Evolutionary conservation across 805 yeast species (phyloP), one percentile per base, ranked within the genome.

Genomic region (Pichia sporocuriosa): DNA sequence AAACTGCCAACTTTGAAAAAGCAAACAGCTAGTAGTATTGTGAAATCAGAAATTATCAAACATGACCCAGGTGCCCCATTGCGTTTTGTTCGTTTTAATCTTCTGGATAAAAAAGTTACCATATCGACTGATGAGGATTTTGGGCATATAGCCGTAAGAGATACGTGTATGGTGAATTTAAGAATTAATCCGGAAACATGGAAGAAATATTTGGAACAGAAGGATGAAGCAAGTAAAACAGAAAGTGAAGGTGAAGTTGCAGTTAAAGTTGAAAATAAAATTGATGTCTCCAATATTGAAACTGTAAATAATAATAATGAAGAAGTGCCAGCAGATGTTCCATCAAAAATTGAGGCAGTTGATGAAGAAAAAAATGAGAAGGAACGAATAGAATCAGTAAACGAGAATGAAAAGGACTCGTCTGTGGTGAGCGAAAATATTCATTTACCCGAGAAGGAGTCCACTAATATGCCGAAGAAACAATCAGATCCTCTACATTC

Each of bases 81-180:
- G 10, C 53, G 74, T 32, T 70, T 59, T 45, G 69, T 71, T 35
- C 62, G 56, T 39, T 34, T 61, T n/a, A 49, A 54, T 29, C 23
- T 59, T 4, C 41, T 44, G n/a, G 46, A 50, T 2, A 56, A 49
- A n/a, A 45, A 44, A 17, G 55, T 61, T 10, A 34, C 44, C 16
- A 35, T 57, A 2, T 58, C 61, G 16, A 52, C 60, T 0, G 55
- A 53, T 35, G 60, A 58, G 32, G 31, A 46, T 4, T 57, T 57
- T 37, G 57, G 50, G 12, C 23, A 11, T 29, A 2, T 19, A 20
- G 3, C 6, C 8, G 3, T 26, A 7, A 3, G 13, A 8, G 17
- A 28, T 3, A 5, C 19, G 17, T 13, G 5, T 26, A 16, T 32
- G 13, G 46, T 47, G 4, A 26, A 33, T 2, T 22, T 47, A 10